Evolutionary conservation across 2,329 filamentous ascomycete genomes (phyloP).

Genomic region (Hypoxylon sp.): DNA sequence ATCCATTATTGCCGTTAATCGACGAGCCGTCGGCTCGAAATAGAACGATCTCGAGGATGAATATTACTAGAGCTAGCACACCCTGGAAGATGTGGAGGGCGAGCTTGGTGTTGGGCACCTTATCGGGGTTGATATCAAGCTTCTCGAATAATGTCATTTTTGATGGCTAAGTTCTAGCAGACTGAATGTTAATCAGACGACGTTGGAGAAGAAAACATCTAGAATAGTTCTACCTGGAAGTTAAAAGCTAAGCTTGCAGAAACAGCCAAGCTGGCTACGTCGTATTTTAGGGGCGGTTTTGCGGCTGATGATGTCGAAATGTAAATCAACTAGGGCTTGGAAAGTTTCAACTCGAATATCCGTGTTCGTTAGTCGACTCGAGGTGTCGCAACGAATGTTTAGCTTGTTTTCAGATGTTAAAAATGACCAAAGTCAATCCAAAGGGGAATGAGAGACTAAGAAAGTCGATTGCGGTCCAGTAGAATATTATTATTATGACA

Average conservation of each 20-base stretch:
- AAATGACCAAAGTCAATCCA: slow-evolving; percentile 12
- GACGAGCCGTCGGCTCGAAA: slow-evolving; percentile 65
- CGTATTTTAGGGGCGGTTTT: slow-evolving; percentile 41
- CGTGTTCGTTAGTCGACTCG: slow-evolving; percentile 11
- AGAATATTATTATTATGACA: slow-evolving; percentile 20
- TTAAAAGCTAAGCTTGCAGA: slow-evolving; percentile 19
- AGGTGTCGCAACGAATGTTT: slow-evolving; percentile 9
- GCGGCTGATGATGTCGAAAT: slow-evolving; percentile 41
- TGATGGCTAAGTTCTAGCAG: slow-evolving; percentile 25
- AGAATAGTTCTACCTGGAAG: slow-evolving; percentile 31
- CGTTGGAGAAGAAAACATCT: slow-evolving; percentile 19
- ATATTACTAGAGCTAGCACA: slow-evolving; percentile 68
- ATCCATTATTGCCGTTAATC: slow-evolving; percentile 72
- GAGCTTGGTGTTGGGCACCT: slow-evolving; percentile 70
- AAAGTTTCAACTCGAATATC: slow-evolving; percentile 30
- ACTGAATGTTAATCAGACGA: slow-evolving; percentile 29
- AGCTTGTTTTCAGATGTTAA: slow-evolving; percentile 10
- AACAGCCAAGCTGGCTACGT: slow-evolving; percentile 43
- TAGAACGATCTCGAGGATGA: slow-evolving; percentile 72
- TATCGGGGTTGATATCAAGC: slow-evolving; percentile 68
- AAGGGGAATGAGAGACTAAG: slow-evolving; percentile 13
- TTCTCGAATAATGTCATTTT: slow-evolving; percentile 60
- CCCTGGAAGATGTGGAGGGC: slow-evolving; percentile 71
- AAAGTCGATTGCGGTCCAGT: slow-evolving; percentile 14
- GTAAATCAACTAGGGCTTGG: slow-evolving; percentile 25